These are phyloP conservation scores for Chlorophyllum brunneum DNA, from an alignment of 768 basidiomycete genomes.

Conservation along the genomic window DNA sequence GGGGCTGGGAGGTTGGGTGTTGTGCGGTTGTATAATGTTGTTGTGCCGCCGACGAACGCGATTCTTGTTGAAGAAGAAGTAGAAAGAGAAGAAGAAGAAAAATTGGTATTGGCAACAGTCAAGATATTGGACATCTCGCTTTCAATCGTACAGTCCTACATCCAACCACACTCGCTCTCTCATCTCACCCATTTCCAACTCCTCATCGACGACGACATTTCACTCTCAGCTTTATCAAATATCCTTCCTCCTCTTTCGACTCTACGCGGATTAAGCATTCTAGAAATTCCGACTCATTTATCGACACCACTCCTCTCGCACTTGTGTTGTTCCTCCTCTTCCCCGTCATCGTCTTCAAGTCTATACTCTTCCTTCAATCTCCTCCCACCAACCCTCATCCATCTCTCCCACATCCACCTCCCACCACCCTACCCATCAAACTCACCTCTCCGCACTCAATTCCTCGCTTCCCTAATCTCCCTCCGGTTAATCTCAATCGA, in stretches of 20 bases:
- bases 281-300: not conserved
- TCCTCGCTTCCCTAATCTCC: constrained; percentile 24
- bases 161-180: not conserved
- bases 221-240: not conserved
- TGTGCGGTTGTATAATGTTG: constrained; percentile 29
- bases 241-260: not conserved
- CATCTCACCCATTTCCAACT: constrained; percentile 6
- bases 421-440: not conserved
- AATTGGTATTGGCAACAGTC: constrained; percentile 10
- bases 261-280: constrained; percentile 8
- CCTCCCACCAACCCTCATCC: too few relatives aligned
- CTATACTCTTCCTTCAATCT: too few relatives aligned
- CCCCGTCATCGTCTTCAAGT: too few relatives aligned
- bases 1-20: constrained; percentile 26
- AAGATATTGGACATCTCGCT: constrained; percentile 16
- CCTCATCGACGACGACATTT: not conserved
- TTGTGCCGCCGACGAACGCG: constrained; percentile 12
- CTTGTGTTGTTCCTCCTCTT: too few relatives aligned
- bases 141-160: constrained; percentile 3
- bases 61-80: not conserved
- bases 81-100: not conserved
- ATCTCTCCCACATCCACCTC: constrained; percentile 8
- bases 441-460: not conserved
- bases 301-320: not conserved
- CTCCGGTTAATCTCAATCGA: constrained; percentile 18